Conservation (phyloP, 2,329 filamentous ascomycete genomes). For the Ophiocordyceps camponoti-floridani region DNA sequence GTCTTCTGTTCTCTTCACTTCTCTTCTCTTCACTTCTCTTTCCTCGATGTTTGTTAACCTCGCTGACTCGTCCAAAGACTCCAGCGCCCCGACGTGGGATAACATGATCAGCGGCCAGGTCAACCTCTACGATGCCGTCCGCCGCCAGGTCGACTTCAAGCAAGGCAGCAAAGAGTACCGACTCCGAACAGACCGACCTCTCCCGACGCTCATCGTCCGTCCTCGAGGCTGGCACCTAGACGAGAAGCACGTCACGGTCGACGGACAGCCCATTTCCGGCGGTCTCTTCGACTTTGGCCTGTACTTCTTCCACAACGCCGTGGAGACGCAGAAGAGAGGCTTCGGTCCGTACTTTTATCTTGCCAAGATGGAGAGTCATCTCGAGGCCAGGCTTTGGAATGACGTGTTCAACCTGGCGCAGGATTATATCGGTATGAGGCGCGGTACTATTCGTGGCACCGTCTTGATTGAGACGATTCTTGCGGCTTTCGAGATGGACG, state of each 20-base stretch:
- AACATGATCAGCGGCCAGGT: slow-evolving; percentile 99
- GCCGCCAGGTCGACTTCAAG: slow-evolving; percentile 90
- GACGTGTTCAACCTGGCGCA: slow-evolving; percentile 93
- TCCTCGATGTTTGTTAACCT: not conserved
- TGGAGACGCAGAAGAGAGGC: slow-evolving; percentile 69
- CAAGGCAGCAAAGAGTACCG: slow-evolving; percentile 93
- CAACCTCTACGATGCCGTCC: slow-evolving; percentile 92
- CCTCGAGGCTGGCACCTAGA: slow-evolving; percentile 95
- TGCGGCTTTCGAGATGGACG: slow-evolving; percentile 98
- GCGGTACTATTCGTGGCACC: slow-evolving; percentile 86
- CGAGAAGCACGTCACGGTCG: slow-evolving; percentile 93
- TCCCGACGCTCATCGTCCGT: slow-evolving; percentile 82
- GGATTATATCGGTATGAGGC: slow-evolving; percentile 75
- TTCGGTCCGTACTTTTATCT: slow-evolving; percentile 94
- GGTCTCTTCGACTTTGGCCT: slow-evolving; percentile 93
- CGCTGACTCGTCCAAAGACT: slow-evolving; percentile 38
- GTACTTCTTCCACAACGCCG: slow-evolving; percentile 97
- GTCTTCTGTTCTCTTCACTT: not conserved
- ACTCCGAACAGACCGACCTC: slow-evolving; percentile 72
- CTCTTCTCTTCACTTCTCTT: not conserved
- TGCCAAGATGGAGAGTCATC: slow-evolving; percentile 94
- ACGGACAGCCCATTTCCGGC: slow-evolving; percentile 86
- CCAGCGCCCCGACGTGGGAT: slow-evolving; percentile 90
- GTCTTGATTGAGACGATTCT: slow-evolving; percentile 96
- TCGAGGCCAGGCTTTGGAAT: slow-evolving; percentile 95